Base-by-base conservation (phyloP, 2,329 filamentous ascomycete genomes). In the Zymoseptoria pseudotritici region DNA sequence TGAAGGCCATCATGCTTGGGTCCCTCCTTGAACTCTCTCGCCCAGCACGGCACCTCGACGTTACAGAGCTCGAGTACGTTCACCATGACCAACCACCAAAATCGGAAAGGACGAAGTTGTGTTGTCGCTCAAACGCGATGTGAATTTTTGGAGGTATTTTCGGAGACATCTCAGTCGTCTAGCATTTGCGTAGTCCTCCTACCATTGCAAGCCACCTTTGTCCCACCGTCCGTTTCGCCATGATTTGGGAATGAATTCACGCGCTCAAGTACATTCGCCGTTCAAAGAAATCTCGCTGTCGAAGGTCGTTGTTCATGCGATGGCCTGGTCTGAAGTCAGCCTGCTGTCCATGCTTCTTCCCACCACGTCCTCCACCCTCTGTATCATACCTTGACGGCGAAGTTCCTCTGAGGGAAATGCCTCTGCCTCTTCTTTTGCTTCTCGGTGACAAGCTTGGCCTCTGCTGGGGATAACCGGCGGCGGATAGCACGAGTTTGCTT, bases 401-500 rank as follows among this genome's bases (percentile, higher is more conserved):
- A 99, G 84, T 96, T 97, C 82, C 94, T 88, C 85, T 95, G 91
- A 71, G 94, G 94, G 86, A 99, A 99, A 84, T 99, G 93, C 72
- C 84, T 87, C 79, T 84, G 80, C 83, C 88, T 90, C 91, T 99
- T 99, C 87, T 91, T 91, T 80, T 91, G 88, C 89, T 96, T 97
- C 82, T 93, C 88, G 71, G 95, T 89, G 74, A 86, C 83, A 78
- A 87, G 84, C 73, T 86, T 84, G 74, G 89, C 87, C 82, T 99
- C 93, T 85, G 95, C 86, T 79, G 90, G 88, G 76, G 89, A 93
- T 82, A 99, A 85, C 77, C 90, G 86, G 84, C 95, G 90, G 77
- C 94, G 91, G 82, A 97, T 95, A 77, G 92, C 94, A 75, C 94
- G 92, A 77, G 94, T 99, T 84, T 94, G 87, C 90, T 97, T 97